Percentiles rank a stretch among this genome's conserved stretches.
Conservation (phyloP, 352 stramenopile genomes). For the Pythium dissimile region DNA sequence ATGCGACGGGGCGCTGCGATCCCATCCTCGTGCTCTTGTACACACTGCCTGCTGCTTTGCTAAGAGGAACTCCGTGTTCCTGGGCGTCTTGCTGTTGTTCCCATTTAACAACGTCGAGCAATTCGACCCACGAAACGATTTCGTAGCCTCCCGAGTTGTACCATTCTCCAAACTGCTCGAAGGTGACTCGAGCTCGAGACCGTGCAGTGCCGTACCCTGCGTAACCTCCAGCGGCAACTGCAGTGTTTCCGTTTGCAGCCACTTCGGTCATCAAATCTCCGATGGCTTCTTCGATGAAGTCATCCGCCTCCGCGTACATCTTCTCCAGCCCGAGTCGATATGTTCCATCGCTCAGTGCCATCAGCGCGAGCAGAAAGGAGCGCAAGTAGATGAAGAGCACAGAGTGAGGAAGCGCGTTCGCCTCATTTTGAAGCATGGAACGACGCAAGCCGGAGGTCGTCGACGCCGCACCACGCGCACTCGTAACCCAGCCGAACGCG, state of each 20-base stretch:
- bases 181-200: constrained; percentile 74
- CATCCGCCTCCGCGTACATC: constrained; percentile 83
- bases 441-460: constrained; percentile 35
- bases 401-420: constrained; percentile 67
- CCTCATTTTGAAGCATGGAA: constrained; percentile 36
- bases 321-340: constrained; percentile 82
- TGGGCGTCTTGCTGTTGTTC: constrained; percentile 75
- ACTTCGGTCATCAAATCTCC: constrained; percentile 84
- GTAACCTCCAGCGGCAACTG: constrained; percentile 28
- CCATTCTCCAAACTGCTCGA: constrained; percentile 90
- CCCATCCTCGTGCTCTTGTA: constrained; percentile 24
- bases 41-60: constrained; percentile 17
- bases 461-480: constrained; percentile 35
- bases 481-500: constrained; percentile 51
- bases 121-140: constrained; percentile 83
- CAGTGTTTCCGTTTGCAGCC: constrained; percentile 44
- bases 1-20: constrained; percentile 56
- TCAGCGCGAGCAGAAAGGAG: constrained; percentile 79
- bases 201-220: constrained; percentile 63
- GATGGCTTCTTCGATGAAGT: constrained; percentile 85
- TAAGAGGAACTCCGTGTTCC: constrained; percentile 34
- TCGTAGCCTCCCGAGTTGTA: constrained; percentile 84
- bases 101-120: constrained; percentile 82
- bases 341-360: constrained; percentile 82
- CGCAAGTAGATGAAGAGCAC: constrained; percentile 85